Evolutionary conservation across 352 stramenopile species (phyloP).

Genomic region (Pythium sukuiense): DNA sequence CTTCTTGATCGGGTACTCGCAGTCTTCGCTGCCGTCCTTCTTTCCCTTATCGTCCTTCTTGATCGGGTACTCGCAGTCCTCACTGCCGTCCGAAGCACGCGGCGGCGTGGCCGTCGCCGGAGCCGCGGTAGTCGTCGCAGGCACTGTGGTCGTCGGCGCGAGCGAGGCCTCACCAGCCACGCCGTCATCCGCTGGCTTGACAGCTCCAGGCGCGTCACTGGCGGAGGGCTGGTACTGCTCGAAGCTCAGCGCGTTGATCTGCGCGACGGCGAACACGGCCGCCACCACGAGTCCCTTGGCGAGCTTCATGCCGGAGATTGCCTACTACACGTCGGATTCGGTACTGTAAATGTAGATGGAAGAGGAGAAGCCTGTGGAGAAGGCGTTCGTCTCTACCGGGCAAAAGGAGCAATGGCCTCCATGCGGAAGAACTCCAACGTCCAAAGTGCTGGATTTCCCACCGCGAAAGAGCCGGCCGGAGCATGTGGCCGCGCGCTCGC

Average conservation of each 20-base stretch:
- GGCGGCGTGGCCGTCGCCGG: neutral
- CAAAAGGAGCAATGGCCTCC: constrained; percentile 23
- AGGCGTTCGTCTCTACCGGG: constrained; percentile 17
- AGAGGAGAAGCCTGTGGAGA: neutral
- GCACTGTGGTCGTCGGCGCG: constrained; percentile 8
- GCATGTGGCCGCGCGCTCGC: constrained; percentile 11
- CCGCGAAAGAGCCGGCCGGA: constrained; percentile 11
- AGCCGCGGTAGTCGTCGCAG: constrained; percentile 12
- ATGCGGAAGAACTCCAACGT: neutral
- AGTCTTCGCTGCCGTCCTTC: constrained; percentile 28
- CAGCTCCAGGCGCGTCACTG: constrained; percentile 1
- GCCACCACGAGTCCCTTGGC: constrained; percentile 51
- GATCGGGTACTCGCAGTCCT: constrained; percentile 30
- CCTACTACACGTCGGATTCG: constrained; percentile 1
- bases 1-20: constrained; percentile 29
- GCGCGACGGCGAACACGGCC: constrained; percentile 49
- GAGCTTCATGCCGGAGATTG: constrained; percentile 35
- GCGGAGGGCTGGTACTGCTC: constrained; percentile 21
- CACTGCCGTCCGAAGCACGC: constrained; percentile 21
- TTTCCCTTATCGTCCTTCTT: constrained; percentile 18
- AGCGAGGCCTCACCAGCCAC: constrained; percentile 28
- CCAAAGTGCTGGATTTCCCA: constrained; percentile 9
- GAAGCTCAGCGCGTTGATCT: constrained; percentile 62
- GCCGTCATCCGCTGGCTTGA: constrained; percentile 18
- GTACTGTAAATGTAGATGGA: constrained; percentile 6